Evolutionary conservation across 106 monocot species (phyloP), one percentile per base, ranked within the genome.

Genomic region (Platanthera guangdongensis): DNA sequence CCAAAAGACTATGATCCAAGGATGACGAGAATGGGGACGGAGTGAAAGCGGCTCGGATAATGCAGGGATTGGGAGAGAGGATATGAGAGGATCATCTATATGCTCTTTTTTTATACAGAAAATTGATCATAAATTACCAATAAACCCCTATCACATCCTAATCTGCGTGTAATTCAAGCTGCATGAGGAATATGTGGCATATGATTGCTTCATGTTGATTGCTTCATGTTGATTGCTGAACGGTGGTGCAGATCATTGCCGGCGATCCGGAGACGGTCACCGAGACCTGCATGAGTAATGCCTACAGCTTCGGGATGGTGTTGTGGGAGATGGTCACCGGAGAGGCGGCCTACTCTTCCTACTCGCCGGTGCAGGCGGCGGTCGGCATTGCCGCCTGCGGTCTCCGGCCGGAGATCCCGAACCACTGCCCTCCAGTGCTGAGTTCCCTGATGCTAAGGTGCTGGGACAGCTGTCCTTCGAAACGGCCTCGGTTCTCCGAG

Each of bases 261-360:
- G 97, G 97, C 9, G 97, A 99, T 76, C 97, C 94, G 4, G 97
- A 99, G 76, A 99, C 81, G 21, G 97, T 92, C 62, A 81, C 87
- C 0, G 97, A 99, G 81, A 99, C 94, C 12, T 88, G 86, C 89
- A 99, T 94, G 97, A 99, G 97, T 90, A 99, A 99, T 74, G 92
- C 92, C 59, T 99, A 99, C 59, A 99, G 97, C 74, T 99, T 89
- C 45, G 94, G 97, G 5, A 94, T 99, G 97, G 88, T 99, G 57
- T 49, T 99, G 1, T 99, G 97, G 97, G 97, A 94, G 82, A 99
- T 99, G 94, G 79, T 92, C 11, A 86, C 97, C 0, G 97, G 97
- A 13, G 97, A 94, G 77, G 81, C 84, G 14, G 94, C 97, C 13
- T 99, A 92, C 81, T 91, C 87, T 45, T 87, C 91, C n/a, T 94